Percentiles rank a stretch among this genome's conserved stretches.
phyloP scores from a whole-genome alignment of 1,139 yeast genomes.

The Lodderomyces parapsilosis region DNA sequence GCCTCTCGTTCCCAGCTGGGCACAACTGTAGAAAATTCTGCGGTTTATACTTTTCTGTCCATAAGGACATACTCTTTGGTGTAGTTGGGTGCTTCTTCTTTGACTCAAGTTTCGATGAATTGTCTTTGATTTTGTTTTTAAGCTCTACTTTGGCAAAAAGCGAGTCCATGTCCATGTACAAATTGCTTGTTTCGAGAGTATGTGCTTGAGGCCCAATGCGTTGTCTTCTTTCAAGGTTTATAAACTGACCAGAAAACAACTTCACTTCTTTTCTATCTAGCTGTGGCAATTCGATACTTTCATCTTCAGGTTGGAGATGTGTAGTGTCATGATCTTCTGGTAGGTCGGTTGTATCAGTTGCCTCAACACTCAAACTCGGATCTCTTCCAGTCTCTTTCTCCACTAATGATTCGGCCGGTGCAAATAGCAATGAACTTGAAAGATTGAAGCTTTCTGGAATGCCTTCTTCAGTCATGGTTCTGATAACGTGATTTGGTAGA shows the following conservation, averaged over 20 bases:
- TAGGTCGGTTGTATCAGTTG: too few species aligned
- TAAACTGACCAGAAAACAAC: constrained; percentile 25
- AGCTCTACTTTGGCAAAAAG: constrained; percentile 30
- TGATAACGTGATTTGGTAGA: background rate
- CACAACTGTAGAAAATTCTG: constrained; percentile 56
- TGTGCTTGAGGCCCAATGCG: constrained; percentile 2
- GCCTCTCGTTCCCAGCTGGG: constrained; percentile 78
- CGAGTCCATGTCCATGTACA: constrained; percentile 30
- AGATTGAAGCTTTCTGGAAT: background rate
- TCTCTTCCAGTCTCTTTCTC: background rate
- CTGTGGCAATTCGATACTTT: background rate
- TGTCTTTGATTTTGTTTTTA: constrained; percentile 22
- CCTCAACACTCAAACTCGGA: background rate
- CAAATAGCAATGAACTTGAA: background rate
- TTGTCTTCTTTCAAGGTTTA: constrained; percentile 18
- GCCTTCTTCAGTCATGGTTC: constrained; percentile 1
- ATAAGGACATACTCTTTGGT: constrained; percentile 25
- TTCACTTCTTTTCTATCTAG: constrained; percentile 20
- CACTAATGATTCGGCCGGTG: constrained; percentile 1
- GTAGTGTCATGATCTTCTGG: background rate
- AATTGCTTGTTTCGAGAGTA: constrained; percentile 7
- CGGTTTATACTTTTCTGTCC: constrained; percentile 90
- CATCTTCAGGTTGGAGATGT: background rate
- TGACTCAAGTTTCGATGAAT: constrained; percentile 14
- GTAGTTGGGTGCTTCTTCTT: constrained; percentile 1